phyloP scores from a whole-genome alignment of 2,329 filamentous ascomycete species.

The Hypocreales sp. region DNA sequence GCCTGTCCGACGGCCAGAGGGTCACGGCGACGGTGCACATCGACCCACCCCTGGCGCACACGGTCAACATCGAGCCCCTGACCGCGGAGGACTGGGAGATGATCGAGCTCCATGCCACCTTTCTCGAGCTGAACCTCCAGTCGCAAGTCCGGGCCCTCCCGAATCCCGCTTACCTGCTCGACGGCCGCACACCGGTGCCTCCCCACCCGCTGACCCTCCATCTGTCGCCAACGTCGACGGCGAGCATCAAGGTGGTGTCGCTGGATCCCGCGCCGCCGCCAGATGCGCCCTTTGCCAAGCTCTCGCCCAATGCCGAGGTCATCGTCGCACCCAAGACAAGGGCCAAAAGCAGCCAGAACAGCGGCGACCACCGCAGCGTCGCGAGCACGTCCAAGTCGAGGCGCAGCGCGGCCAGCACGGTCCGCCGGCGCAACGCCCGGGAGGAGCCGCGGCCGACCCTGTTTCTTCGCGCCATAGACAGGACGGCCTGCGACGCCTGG shows the following conservation, averaged over 20 bases:
- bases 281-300: constrained; percentile 70
- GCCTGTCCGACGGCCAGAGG: constrained; percentile 68
- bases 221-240: constrained; percentile 87
- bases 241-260: constrained; percentile 74
- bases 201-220: constrained; percentile 80
- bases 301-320: constrained; percentile 86
- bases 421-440: constrained; percentile 36
- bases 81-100: constrained; percentile 98
- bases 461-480: constrained; percentile 70
- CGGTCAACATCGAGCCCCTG: constrained; percentile 89
- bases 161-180: constrained; percentile 54
- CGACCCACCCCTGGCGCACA: constrained; percentile 82
- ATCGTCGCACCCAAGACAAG: constrained; percentile 91
- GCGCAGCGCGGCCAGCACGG: constrained; percentile 61
- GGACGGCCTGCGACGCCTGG: constrained; percentile 53
- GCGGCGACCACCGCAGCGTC: constrained; percentile 66
- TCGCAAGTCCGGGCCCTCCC: constrained; percentile 87
- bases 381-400: constrained; percentile 67
- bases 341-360: constrained; percentile 47
- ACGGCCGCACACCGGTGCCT: constrained; percentile 32
- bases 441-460: constrained; percentile 53
- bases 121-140: constrained; percentile 84
- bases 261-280: constrained; percentile 59
- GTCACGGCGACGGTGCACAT: constrained; percentile 60
- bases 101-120: constrained; percentile 91